Base-by-base conservation (phyloP, 768 basidiomycete genomes). In the Trametes elegans region DNA sequence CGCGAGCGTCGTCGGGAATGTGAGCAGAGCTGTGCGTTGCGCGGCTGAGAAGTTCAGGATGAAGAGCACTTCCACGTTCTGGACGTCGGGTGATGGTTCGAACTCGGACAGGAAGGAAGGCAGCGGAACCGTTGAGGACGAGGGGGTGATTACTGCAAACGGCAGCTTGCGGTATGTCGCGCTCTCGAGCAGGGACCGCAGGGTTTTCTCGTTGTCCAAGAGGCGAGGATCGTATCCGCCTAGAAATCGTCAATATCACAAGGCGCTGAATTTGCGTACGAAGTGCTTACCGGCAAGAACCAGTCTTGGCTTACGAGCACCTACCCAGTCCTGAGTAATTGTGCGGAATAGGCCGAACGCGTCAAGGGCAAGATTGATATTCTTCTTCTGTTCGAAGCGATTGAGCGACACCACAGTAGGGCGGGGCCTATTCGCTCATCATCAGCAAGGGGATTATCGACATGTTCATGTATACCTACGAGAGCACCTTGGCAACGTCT, bases 381-480 rank as follows among this genome's bases (percentile, higher is more conserved):
- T 96, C 73, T 99, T 99, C 77, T 98, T 98, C 64, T 79, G 82
- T 71, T 99, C 97, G 66, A 96, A 98, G 2, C 96, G 88, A 68
- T 99, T 98, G 31, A 98, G 74, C 5, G 95, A 92, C 0, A 98
- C 65, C 3, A 98, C 70, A 0, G 91, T 93, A 0, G 88, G 90
- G 3, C 78, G 76, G 29, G 80, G 69, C 38, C 85, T 86, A 27
- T 28, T 62, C 57, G 13, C 34, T 32, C 10, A 23, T 50, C 5
- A 21, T 60, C 27, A 59, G n/a, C 2, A 13, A 2, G 13, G 9
- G n/a, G 9, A 52, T 24, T 27, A 6, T 40, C 18, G 28, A 26
- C 5, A 27, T 8, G 21, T 10, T n/a, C 26, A 29, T 13, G 3
- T n/a, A 13, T 0, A 74, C 87, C 63, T 64, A 88, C 86, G 85